phyloP scores from a whole-genome alignment of 148 eudicot genomes.

The Rhododendron vialii region DNA sequence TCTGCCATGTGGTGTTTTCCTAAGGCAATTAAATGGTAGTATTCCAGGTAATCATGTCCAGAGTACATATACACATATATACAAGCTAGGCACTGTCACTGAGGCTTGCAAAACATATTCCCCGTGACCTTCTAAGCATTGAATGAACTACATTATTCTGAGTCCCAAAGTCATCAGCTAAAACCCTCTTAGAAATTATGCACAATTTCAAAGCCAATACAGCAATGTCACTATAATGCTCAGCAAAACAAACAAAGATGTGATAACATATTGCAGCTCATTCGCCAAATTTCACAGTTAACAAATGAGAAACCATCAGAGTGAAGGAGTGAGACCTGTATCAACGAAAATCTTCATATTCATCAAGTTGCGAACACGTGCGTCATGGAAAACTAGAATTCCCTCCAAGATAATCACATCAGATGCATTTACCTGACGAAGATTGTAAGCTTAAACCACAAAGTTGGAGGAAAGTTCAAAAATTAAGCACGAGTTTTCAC shows the following conservation, averaged over 20 bases:
- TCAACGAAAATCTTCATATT: constrained; percentile 96
- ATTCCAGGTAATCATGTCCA: not conserved
- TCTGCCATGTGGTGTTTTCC: not conserved
- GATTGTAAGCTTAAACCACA: not conserved
- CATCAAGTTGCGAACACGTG: constrained; percentile 84
- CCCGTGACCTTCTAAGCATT: not conserved
- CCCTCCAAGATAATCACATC: constrained; percentile 40
- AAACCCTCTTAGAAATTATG: not conserved
- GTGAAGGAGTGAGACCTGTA: constrained; percentile 46
- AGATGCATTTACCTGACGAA: constrained; percentile 79
- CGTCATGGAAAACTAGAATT: constrained; percentile 87
- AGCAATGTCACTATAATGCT: not conserved
- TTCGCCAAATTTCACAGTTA: not conserved
- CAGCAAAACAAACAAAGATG: not conserved
- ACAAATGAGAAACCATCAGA: not conserved
- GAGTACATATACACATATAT: not conserved
- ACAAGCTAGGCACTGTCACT: not conserved
- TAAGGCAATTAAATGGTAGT: not conserved
- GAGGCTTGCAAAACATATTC: not conserved
- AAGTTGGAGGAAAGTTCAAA: not conserved
- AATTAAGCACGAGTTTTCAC: not conserved
- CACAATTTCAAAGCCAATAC: not conserved
- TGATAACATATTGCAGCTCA: not conserved
- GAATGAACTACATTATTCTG: not conserved
- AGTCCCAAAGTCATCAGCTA: not conserved